Evolutionary conservation across 148 eudicot species (phyloP).

Genomic region (Chenopodium suecicum): DNA sequence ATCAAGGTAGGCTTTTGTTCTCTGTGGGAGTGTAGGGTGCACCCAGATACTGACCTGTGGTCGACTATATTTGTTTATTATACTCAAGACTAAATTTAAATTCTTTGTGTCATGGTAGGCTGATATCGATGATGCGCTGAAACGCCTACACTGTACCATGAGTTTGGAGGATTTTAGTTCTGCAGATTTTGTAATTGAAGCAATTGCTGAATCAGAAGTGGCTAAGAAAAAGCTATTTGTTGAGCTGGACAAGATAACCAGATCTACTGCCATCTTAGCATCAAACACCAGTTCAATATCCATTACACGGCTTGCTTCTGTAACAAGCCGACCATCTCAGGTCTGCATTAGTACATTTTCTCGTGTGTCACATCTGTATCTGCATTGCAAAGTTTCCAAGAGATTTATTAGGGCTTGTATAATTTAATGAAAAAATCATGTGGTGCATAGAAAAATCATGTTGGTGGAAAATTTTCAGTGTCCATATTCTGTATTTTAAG

Average conservation of each 20-base stretch:
- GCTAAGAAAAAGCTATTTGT: constrained; percentile 65
- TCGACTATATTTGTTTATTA: not conserved
- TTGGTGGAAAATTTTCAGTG: not conserved
- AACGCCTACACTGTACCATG: constrained; percentile 52
- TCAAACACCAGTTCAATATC: constrained; percentile 93
- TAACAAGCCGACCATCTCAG: constrained; percentile 67
- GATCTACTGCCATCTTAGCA: constrained; percentile 72
- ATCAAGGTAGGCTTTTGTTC: not conserved
- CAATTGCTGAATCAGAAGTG: constrained; percentile 81
- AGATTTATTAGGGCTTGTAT: no score
- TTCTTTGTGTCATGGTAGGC: constrained; percentile 18
- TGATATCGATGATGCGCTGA: constrained; percentile 45
- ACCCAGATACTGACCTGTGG: not conserved
- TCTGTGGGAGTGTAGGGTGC: not conserved
- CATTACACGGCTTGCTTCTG: constrained; percentile 74
- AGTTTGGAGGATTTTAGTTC: constrained; percentile 61
- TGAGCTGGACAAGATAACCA: constrained; percentile 60
- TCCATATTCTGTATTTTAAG: not conserved
- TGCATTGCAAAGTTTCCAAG: not conserved
- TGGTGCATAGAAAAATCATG: not conserved
- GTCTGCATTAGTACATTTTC: constrained; percentile 25
- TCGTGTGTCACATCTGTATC: not conserved
- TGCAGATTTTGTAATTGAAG: constrained; percentile 81
- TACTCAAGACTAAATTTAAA: not conserved
- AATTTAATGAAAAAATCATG: no score